phyloP scores from a whole-genome alignment of 2,329 filamentous ascomycete species.

The Diatrype stigma region DNA sequence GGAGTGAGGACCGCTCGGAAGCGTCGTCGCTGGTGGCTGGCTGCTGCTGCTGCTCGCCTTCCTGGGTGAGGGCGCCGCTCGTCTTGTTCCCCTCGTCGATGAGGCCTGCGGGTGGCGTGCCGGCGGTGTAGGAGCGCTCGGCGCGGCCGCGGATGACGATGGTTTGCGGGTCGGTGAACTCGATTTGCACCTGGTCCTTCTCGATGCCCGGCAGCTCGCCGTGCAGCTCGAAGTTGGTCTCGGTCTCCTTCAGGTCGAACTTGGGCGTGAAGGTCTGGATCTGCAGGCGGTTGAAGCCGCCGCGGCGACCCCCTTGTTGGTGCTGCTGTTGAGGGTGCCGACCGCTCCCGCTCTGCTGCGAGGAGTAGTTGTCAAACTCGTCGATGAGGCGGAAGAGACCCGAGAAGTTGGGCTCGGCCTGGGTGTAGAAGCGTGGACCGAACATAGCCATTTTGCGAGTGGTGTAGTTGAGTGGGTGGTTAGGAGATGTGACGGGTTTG shows the following conservation, averaged over 20 bases:
- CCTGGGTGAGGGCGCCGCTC: slow-evolving; percentile 42
- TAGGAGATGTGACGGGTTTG: no score
- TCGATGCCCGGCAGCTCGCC: slow-evolving; percentile 74
- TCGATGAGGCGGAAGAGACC: slow-evolving; percentile 62
- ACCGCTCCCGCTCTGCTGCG: slow-evolving; percentile 19
- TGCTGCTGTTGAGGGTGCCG: slow-evolving; percentile 6
- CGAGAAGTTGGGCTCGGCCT: slow-evolving; percentile 46
- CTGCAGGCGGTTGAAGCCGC: slow-evolving; percentile 34
- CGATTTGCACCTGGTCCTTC: slow-evolving; percentile 70
- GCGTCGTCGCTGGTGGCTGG: slow-evolving; percentile 10
- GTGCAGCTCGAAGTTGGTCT: slow-evolving; percentile 67
- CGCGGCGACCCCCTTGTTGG: slow-evolving; percentile 3
- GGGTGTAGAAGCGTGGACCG: slow-evolving; percentile 43
- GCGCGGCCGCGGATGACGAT: slow-evolving; percentile 65
- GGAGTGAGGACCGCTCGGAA: slow-evolving; percentile 27
- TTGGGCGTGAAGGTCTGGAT: slow-evolving; percentile 71
- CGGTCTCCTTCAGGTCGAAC: slow-evolving; percentile 73
- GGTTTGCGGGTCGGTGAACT: slow-evolving; percentile 74
- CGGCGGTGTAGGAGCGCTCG: slow-evolving; percentile 60
- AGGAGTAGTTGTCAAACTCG: slow-evolving; percentile 56
- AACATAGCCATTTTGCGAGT: slow-evolving; percentile 55
- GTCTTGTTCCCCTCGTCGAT: no score
- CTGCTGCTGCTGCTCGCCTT: no score
- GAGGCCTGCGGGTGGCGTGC: no score
- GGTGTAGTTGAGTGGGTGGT: no score